Percentiles rank a stretch among this genome's conserved stretches.
Conservation (phyloP, 768 basidiomycete species). For the Paxillus ammoniavirescens region DNA sequence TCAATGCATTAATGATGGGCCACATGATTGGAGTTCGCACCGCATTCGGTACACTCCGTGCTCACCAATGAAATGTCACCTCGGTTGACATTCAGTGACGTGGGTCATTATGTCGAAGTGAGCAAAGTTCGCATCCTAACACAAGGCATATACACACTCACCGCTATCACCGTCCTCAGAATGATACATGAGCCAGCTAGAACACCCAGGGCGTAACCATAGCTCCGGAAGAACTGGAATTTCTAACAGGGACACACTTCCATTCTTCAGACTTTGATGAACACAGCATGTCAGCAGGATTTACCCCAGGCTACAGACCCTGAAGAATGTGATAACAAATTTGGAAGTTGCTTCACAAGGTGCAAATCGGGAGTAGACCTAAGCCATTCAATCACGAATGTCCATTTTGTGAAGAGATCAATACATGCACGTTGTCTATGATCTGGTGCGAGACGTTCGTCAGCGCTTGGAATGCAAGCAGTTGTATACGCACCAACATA, state of each 20-base stretch:
- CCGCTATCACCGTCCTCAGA: no score
- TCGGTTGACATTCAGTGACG: no score
- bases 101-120: no score
- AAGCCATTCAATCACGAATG: neutral
- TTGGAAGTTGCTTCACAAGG: neutral
- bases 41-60: no score
- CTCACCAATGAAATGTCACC: no score
- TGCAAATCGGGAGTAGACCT: neutral
- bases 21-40: neutral
- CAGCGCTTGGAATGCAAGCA: neutral
- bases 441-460: conserved; percentile 3
- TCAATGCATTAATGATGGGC: neutral
- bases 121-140: no score
- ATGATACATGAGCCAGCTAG: no score
- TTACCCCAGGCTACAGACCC: neutral
- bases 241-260: neutral
- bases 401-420: neutral
- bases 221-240: neutral
- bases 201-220: no score
- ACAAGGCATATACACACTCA: no score
- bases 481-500: conserved; percentile 5
- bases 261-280: neutral
- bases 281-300: neutral
- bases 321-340: neutral
- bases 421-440: conserved; percentile 7